Evolutionary conservation across 495 filamentous ascomycete species (phyloP), one percentile per base, ranked within the genome.

Genomic region (Bacidia rubella): DNA sequence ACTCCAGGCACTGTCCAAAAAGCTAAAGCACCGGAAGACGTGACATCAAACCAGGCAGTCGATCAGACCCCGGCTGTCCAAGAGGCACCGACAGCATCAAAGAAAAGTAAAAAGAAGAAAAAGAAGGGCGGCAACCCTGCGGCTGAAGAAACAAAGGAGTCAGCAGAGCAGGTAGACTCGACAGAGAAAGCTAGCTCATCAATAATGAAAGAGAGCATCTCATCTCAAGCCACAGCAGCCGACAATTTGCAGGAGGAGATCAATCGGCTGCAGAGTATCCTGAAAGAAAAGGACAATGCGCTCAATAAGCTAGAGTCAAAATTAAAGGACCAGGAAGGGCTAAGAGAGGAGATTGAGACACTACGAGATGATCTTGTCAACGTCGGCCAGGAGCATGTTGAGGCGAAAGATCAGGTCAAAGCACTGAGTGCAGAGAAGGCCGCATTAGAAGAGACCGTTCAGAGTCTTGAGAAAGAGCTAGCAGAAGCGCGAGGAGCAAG

Each of bases 81-180:
- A 42, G 52, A 59, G 26, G 27, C 42, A 24, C 50, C 57, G 20
- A 53, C 60, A 4, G 62, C 52, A 3, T 65, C 66, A 19, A 87
- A 83, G 64, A 92, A 88, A 71, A 95, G 86, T 62, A 92, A 85
- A 45, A 86, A 81, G 48, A 92, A 90, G 64, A 95, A 90, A 73
- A 94, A 92, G 75, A 94, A 87, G 73, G 81, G 78, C 38, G 78
- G 74, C 15, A 80, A 77, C 47, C 71, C 65, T 43, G 49, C 64
- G 20, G 17, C 25, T 3, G 61, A 69, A n/a, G 68, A 74, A 51
- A 47, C 70, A 2, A 55, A 56, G 17, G 66, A 72, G 51, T 61
- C 66, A n/a, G 47, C 60, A 12, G 62, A 65, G 24, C 44, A 57
- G 23, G 49, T 51, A 35, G 23, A 56, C 11, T 23, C 38, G 19